Evolutionary conservation across 345 rosid genomes (phyloP), one percentile per base, ranked within the genome.

Genomic region (Eucalyptus tenuipes): DNA sequence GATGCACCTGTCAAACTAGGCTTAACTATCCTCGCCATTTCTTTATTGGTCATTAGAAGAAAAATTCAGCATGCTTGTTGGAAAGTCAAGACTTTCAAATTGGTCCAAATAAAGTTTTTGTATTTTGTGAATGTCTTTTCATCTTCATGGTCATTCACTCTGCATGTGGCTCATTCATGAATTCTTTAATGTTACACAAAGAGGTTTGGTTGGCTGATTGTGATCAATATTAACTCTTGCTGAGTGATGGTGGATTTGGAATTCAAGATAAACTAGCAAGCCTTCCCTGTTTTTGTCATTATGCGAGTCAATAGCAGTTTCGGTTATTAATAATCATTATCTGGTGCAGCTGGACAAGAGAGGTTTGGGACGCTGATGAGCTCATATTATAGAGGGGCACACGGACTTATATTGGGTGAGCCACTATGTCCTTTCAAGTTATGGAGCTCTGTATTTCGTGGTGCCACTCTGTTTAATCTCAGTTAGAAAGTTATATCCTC

Each of bases 371-470:
- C 94, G 86, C 75, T 98, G 90, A 94, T 93, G 7, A 96, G 95
- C 91, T 98, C 99, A 82, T 98, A 98, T 91, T 98, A 95, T 81
- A 95, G 99, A 90, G 99, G 99, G 40, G 95, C 99, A 33, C 99
- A 98, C 49, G 99, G 99, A 55, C 95, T 98, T 89, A 93, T 98
- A 61, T 99, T 98, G 14, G 98, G 99, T 98, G 94, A 89, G 93
- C 88, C 75, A 31, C 24, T 49, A 10, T 47, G 59, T 49, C 40
- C 49, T 85, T 49, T 85, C 31, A 85, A 85, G 49, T 55, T 40
- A 29, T 10, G 87, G 64, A 55, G 59, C 40, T 25, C 59, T 86
- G 40, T 24, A 9, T 40, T 40, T 55, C 2, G 5, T 86, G 29
- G 29, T 29, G 55, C 87, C 59, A 20, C 61, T 86, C 59, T 86